Conservation (phyloP, 2,329 filamentous ascomycete genomes). For the Cladosporium sp. region DNA sequence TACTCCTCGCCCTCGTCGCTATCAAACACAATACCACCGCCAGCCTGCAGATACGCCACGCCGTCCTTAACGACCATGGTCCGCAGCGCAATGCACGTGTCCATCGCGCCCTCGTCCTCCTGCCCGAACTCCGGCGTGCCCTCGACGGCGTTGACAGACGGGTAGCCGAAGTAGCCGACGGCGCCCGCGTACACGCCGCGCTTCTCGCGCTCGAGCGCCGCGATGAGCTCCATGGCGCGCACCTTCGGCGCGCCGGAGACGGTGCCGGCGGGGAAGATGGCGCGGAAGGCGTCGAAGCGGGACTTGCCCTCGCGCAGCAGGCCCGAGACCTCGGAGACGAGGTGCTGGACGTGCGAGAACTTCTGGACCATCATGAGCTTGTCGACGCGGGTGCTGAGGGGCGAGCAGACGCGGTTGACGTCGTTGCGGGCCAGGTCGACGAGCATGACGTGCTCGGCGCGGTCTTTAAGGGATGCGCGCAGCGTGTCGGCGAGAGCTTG, state of each 20-base stretch:
- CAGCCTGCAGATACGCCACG: constrained; percentile 81
- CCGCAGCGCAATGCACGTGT: constrained; percentile 73
- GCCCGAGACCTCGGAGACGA: constrained; percentile 92
- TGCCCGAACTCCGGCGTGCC: constrained; percentile 48
- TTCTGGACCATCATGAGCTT: constrained; percentile 88
- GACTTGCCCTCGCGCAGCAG: constrained; percentile 77
- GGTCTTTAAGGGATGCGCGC: constrained; percentile 77
- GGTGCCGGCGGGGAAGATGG: constrained; percentile 94
- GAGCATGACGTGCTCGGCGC: constrained; percentile 94
- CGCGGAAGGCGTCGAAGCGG: constrained; percentile 86
- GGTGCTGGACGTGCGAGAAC: constrained; percentile 95
- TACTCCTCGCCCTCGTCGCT: constrained; percentile 88
- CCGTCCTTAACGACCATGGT: constrained; percentile 95
- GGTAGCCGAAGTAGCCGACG: constrained; percentile 93
- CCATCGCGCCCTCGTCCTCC: constrained; percentile 74
- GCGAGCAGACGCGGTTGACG: constrained; percentile 91
- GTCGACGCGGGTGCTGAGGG: constrained; percentile 82
- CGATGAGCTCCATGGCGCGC: constrained; percentile 93
- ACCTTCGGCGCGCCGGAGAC: constrained; percentile 95
- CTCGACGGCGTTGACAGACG: constrained; percentile 52
- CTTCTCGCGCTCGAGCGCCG: constrained; percentile 89
- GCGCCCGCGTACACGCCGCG: constrained; percentile 92
- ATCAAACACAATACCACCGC: constrained; percentile 90
- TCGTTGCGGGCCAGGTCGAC: constrained; percentile 95
- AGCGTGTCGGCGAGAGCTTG: constrained; percentile 70